phyloP scores from a whole-genome alignment of 805 yeast species.

The Middelhovenomyces tepae region DNA sequence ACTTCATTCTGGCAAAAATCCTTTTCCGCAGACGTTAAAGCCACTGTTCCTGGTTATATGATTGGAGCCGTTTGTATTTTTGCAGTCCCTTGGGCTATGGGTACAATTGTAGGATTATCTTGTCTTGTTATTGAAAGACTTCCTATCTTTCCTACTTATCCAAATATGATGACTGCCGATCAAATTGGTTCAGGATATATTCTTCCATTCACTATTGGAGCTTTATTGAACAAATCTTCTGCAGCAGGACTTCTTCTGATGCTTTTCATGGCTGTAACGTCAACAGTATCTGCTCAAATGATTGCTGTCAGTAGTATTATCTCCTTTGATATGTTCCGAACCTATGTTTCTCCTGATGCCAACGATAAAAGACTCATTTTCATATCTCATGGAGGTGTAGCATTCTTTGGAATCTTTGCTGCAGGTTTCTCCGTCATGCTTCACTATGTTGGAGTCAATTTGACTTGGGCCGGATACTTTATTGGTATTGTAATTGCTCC shows the following conservation, averaged over 20 bases:
- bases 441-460: constrained; percentile 67
- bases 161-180: constrained; percentile 48
- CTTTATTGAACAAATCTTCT: constrained; percentile 76
- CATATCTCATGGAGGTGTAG: constrained; percentile 37
- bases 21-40: constrained; percentile 35
- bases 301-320: constrained; percentile 34
- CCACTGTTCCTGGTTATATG: constrained; percentile 37
- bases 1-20: constrained; percentile 33
- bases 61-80: constrained; percentile 41
- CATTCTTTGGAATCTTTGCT: constrained; percentile 41
- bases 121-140: constrained; percentile 45
- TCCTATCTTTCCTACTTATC: constrained; percentile 73
- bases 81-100: constrained; percentile 33
- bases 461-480: constrained; percentile 61
- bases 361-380: constrained; percentile 34
- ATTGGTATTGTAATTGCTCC: constrained; percentile 61
- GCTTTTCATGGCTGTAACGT: constrained; percentile 34
- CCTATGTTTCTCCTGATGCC: constrained; percentile 36
- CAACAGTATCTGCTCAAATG: constrained; percentile 35
- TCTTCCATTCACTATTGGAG: constrained; percentile 60
- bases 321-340: constrained; percentile 40
- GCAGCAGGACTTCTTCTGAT: constrained; percentile 56
- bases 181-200: constrained; percentile 65
- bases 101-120: constrained; percentile 31
- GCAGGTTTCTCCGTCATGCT: constrained; percentile 74